Conservation (phyloP, 2,329 filamentous ascomycete species). For the Cyanodermella asteris region DNA sequence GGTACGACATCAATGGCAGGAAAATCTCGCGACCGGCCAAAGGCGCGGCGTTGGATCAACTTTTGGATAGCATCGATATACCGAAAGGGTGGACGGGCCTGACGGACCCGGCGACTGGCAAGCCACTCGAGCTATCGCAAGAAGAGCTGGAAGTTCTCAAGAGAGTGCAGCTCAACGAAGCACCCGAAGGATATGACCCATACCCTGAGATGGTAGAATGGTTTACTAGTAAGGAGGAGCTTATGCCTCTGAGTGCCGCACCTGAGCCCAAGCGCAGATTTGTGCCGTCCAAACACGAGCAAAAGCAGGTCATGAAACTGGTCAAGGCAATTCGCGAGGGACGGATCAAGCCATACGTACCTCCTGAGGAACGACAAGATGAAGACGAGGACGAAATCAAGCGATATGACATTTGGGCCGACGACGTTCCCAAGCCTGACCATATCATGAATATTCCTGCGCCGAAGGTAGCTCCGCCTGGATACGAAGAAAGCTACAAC, state of each 20-base stretch:
- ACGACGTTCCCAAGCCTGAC: constrained; percentile 61
- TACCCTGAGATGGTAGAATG: constrained; percentile 90
- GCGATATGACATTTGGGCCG: constrained; percentile 84
- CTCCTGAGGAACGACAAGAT: constrained; percentile 50
- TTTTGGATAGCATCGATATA: constrained; percentile 89
- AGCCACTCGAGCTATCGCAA: constrained; percentile 66
- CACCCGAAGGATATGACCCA: constrained; percentile 75
- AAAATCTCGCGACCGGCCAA: constrained; percentile 91
- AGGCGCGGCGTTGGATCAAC: constrained; percentile 75
- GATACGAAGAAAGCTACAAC: constrained; percentile 91
- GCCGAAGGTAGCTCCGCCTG: constrained; percentile 78
- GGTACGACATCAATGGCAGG: constrained; percentile 97
- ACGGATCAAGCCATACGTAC: constrained; percentile 74
- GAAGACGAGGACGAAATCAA: constrained; percentile 48
- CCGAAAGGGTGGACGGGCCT: constrained; percentile 94
- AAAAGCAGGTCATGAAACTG: constrained; percentile 90
- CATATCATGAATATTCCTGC: constrained; percentile 90
- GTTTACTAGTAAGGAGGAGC: constrained; percentile 75
- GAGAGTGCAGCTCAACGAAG: constrained; percentile 72
- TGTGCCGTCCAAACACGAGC: constrained; percentile 88
- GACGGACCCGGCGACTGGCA: constrained; percentile 82
- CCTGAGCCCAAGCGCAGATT: constrained; percentile 93
- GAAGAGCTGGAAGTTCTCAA: constrained; percentile 77
- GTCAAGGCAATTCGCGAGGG: constrained; percentile 90
- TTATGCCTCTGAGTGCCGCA: constrained; percentile 84